Evolutionary conservation across 1,284 basidiomycete genomes (phyloP), one percentile per base, ranked within the genome.

Genomic region (Vanrija humicola): DNA sequence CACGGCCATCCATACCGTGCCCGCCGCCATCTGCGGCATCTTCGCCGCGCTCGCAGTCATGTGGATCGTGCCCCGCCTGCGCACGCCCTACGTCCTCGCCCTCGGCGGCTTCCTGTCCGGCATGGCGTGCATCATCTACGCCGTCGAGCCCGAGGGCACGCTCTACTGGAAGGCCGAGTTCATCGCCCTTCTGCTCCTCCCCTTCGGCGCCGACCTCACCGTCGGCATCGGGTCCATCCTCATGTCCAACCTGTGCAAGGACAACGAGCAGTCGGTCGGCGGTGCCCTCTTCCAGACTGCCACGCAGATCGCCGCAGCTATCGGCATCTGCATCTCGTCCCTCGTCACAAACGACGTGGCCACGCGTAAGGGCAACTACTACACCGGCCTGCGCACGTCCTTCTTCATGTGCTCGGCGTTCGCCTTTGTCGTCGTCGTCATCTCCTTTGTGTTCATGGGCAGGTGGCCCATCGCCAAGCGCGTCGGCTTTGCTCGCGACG

Each of bases 111-210:
- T 64, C 39, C 61, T 60, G 15, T 52, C 54, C 5, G 64, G 63
- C 19, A 23, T 62, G 6, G 64, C 69, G 8, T 57, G 59, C 48
- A 46, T 65, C 29, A 53, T 74, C 14, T 72, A 66, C 48, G 69
- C 67, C 2, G 60, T 69, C n/a, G 55, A 58, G 26, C 64, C 65
- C 1, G 29, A 48, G 0, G 57, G 50, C 21, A 51, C 59, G 9
- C 63, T 50, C 5, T 74, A 73, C 56, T 74, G 72, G 72, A 6
- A 61, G 55, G 38, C 63, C 62, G 42, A 70, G 34, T 34, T 73
- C 50, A 46, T 71, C 16, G 59, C 63, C 3, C 60, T 55, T 39
- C 58, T 69, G 38, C 60, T 67, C 43, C 57, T 64, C 7, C 66
- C 68, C 5, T 69, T 68, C 44, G 68, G 70, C 3, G 62, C 64